These are phyloP conservation scores for Rhodotorula mucilaginosa DNA, from an alignment of 1,284 basidiomycete species.

Conservation along the genomic window DNA sequence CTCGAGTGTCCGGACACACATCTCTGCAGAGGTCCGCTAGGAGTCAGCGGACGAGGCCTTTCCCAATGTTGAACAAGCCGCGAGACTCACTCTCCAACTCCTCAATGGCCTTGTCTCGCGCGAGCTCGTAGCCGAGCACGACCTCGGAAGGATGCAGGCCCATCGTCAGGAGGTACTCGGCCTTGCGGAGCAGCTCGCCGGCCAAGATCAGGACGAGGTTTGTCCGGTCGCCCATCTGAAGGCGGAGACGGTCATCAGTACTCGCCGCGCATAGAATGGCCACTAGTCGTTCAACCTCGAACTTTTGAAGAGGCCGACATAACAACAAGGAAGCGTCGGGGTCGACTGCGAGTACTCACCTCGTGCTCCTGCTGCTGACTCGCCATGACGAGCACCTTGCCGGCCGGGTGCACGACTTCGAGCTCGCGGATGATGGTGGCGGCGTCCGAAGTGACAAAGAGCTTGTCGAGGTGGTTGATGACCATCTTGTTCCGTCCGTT, in stretches of 20 bases:
- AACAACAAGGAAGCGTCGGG: too few species aligned
- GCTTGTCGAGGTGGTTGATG: constrained; percentile 90
- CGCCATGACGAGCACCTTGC: constrained; percentile 95
- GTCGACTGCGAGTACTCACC: constrained; percentile 54
- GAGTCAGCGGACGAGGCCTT: neutral
- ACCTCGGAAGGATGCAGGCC: constrained; percentile 88
- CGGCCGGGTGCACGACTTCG: constrained; percentile 97
- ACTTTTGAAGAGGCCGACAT: neutral
- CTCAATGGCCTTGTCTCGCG: constrained; percentile 76
- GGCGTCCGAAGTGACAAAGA: constrained; percentile 98
- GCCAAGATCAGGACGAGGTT: constrained; percentile 94
- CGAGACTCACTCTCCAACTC: constrained; percentile 84
- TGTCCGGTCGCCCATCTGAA: constrained; percentile 90
- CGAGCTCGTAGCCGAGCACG: constrained; percentile 92
- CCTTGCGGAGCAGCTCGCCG: constrained; percentile 91
- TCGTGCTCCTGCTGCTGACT: constrained; percentile 94
- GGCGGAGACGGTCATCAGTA: neutral
- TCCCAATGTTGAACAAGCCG: constrained; percentile 46
- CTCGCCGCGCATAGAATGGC: too few species aligned
- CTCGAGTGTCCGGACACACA: constrained; percentile 58
- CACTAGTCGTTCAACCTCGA: neutral
- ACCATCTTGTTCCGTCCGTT: constrained; percentile 86
- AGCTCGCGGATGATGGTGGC: constrained; percentile 98
- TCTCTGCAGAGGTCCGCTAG: constrained; percentile 33
- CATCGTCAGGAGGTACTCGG: constrained; percentile 89